Percentiles rank a stretch among this genome's conserved stretches.
Evolutionary conservation across 2,329 filamentous ascomycete genomes (phyloP).

Genomic region (Hypoxylon sp.): DNA sequence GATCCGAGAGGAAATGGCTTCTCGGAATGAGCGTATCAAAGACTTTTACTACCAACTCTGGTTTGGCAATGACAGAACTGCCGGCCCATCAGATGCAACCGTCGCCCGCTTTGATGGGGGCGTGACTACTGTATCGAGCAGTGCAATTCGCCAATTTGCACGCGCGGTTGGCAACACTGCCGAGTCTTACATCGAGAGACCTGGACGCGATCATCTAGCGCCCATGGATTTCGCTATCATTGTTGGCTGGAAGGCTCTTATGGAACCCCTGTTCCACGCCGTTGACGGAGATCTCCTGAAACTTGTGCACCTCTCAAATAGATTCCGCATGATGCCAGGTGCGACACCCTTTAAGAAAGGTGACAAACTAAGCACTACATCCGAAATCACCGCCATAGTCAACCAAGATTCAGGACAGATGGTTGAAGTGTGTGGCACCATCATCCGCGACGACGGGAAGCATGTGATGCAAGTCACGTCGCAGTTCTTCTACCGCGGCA

Average conservation of each 20-base stretch:
- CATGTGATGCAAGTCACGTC: slow-evolving; percentile 97
- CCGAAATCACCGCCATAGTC: slow-evolving; percentile 94
- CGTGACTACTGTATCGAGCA: slow-evolving; percentile 77
- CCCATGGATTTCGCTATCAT: slow-evolving; percentile 99
- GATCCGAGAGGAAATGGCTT: slow-evolving; percentile 92
- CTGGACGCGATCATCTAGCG: slow-evolving; percentile 34
- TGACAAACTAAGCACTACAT: slow-evolving; percentile 88
- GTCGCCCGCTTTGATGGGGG: slow-evolving; percentile 66
- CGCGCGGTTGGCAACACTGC: slow-evolving; percentile 35
- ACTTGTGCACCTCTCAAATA: slow-evolving; percentile 93
- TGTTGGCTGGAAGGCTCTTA: slow-evolving; percentile 96
- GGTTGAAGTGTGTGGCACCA: slow-evolving; percentile 97
- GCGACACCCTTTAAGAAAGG: slow-evolving; percentile 92
- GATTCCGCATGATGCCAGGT: slow-evolving; percentile 95
- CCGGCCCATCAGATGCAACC: slow-evolving; percentile 6
- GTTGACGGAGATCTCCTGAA: slow-evolving; percentile 96
- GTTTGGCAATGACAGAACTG: slow-evolving; percentile 70
- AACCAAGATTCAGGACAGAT: slow-evolving; percentile 98
- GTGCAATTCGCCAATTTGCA: slow-evolving; percentile 34
- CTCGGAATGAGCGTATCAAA: slow-evolving; percentile 95
- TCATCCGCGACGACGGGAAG: slow-evolving; percentile 76
- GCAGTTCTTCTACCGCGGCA: slow-evolving; percentile 94
- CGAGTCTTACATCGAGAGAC: slow-evolving; percentile 36
- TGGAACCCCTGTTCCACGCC: slow-evolving; percentile 74
- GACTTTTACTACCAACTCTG: slow-evolving; percentile 97